Conservation (phyloP, 2,329 filamentous ascomycete genomes). For the Aspergillus transmontanensis region DNA sequence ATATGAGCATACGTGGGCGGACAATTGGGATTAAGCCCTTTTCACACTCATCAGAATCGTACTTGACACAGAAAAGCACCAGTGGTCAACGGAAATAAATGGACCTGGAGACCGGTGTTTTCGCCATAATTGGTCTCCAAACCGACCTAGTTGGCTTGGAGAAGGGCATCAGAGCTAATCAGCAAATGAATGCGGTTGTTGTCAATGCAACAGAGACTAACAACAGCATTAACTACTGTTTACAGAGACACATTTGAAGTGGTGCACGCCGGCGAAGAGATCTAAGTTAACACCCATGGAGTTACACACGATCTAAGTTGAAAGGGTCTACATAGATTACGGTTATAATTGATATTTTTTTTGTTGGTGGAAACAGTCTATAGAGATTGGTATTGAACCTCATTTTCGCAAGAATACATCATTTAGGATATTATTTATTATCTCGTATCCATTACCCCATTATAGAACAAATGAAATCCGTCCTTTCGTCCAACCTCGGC, state of each 20-base stretch:
- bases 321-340: background rate
- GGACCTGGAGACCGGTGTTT: background rate
- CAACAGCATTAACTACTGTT: background rate
- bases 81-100: background rate
- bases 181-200: background rate
- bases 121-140: background rate
- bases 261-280: background rate
- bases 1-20: background rate
- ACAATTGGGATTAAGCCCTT: background rate
- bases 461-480: background rate
- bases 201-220: background rate
- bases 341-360: background rate
- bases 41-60: background rate
- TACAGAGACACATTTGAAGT: background rate
- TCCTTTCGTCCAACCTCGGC: background rate
- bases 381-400: background rate
- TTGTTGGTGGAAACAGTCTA: too few species aligned
- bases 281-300: background rate
- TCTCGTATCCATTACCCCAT: background rate
- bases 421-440: background rate
- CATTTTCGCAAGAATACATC: background rate
- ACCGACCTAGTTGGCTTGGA: background rate
- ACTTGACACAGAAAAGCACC: background rate
- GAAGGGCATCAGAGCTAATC: background rate
- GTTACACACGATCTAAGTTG: too few species aligned